Conservation (phyloP, 2,329 filamentous ascomycete genomes). For the Aspergillus hortae region DNA sequence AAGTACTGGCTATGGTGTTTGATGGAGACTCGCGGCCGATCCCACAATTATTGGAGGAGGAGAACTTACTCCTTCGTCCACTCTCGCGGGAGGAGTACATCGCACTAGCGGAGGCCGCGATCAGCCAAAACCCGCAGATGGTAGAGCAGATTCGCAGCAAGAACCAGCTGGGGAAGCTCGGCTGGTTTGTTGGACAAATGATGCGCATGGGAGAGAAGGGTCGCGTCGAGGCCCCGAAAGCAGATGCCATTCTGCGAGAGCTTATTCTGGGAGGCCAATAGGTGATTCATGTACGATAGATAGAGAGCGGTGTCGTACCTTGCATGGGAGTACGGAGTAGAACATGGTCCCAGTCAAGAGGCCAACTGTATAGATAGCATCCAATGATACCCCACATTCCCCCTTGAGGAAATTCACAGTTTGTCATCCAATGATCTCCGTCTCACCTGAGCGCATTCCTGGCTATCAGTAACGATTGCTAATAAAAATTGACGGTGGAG, state of each 20-base stretch:
- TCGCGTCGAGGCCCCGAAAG: conserved; percentile 59
- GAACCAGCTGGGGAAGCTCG: conserved; percentile 61
- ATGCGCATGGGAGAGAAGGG: conserved; percentile 59
- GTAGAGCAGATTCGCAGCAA: conserved; percentile 58
- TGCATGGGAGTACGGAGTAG: background rate
- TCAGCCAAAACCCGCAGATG: conserved; percentile 55
- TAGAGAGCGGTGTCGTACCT: background rate
- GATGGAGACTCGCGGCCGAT: conserved; percentile 48
- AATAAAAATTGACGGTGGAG: conserved; percentile 23
- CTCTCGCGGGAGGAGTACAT: conserved; percentile 56
- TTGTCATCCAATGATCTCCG: background rate
- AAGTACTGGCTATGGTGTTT: conserved; percentile 55
- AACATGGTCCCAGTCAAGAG: background rate
- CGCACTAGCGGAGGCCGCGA: conserved; percentile 50
- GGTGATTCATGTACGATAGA: conserved; percentile 5
- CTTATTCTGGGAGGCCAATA: conserved; percentile 36
- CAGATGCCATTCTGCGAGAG: conserved; percentile 52
- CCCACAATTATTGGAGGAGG: conserved; percentile 53
- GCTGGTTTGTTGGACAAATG: conserved; percentile 68
- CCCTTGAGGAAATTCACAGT: background rate
- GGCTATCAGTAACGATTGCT: conserved; percentile 14
- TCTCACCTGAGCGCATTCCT: background rate
- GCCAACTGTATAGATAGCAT: background rate
- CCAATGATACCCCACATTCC: conserved; percentile 20
- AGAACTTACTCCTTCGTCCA: conserved; percentile 53